These are phyloP conservation scores for Venturia effusa DNA, from an alignment of 2,329 filamentous ascomycete genomes.

Conservation along the genomic window DNA sequence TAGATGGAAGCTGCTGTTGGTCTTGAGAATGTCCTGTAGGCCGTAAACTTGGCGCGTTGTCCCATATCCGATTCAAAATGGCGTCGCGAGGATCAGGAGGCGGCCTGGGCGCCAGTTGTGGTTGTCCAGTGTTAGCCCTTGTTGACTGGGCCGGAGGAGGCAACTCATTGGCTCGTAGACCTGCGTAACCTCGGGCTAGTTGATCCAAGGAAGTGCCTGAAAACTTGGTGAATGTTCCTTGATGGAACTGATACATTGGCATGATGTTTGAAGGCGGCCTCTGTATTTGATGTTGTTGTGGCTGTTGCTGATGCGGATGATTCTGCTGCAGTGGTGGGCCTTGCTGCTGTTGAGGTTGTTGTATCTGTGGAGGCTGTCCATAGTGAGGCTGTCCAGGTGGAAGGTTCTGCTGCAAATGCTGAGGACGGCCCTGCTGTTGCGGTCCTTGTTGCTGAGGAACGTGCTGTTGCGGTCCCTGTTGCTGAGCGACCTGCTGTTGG, in stretches of 20 bases:
- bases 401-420: conserved; percentile 2
- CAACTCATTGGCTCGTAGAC: background rate
- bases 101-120: conserved; percentile 9
- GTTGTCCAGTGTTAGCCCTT: conserved; percentile 5
- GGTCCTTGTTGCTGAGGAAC: background rate
- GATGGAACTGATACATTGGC: conserved; percentile 8
- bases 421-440: background rate
- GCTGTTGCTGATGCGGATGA: background rate
- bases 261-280: conserved; percentile 4
- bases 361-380: background rate
- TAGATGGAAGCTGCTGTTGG: background rate
- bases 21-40: background rate
- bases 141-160: background rate
- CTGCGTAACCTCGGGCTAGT: background rate
- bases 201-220: background rate
- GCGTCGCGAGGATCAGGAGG: conserved; percentile 6
- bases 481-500: background rate
- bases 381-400: conserved; percentile 2
- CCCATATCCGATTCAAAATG: background rate
- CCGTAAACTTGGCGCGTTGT: background rate
- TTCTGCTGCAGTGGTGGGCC: background rate
- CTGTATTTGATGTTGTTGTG: conserved; percentile 2
- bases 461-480: conserved; percentile 2
- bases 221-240: conserved; percentile 10
- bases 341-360: background rate